Evolutionary conservation across 768 basidiomycete genomes (phyloP), one percentile per base, ranked within the genome.

Genomic region (Boletus reticulatus): DNA sequence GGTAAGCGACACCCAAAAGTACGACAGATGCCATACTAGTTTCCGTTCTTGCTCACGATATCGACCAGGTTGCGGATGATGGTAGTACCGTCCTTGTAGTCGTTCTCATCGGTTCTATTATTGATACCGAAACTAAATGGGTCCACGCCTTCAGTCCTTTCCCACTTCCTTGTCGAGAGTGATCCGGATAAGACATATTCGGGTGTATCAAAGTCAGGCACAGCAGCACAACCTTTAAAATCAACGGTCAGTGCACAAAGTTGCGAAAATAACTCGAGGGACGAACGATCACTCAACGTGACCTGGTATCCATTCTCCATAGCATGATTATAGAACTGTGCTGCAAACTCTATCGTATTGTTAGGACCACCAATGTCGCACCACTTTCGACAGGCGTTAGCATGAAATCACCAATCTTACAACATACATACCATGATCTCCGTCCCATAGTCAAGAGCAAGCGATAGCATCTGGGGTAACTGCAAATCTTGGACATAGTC

Each of bases 21-120:
- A 45, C 41, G 24, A 7, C 29, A 43, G 24, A 3, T 3, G 8
- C 62, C 79, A 62, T 58, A 81, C 81, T 77, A 85, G 62, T 85
- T 84, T 13, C 84, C 84, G 55, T 82, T 82, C 72, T 85, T 85
- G 29, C 82, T 80, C 19, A 79, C 83, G 56, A 85, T 78, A 56
- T 84, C 82, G 29, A 81, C 77, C 49, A 84, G 60, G 0, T 74
- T 80, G 48, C 78, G 80, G 4, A 84, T 66, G 43, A 84, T 80
- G 13, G 74, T 73, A 2, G 77, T 68, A 0, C 74, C 77, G 49
- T 78, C 78, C 71, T 79, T 83, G 61, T 82, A 84, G 51, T 78
- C 59, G 19, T 61, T 64, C 1, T 72, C 66, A 50, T 71, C 64
- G 31, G 81, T 81, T 11, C 72, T 75, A 4, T 70, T 67, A 58